Evolutionary conservation across 2,329 filamentous ascomycete genomes (phyloP), one percentile per base, ranked within the genome.

Genomic region (Emergomyces orientalis): DNA sequence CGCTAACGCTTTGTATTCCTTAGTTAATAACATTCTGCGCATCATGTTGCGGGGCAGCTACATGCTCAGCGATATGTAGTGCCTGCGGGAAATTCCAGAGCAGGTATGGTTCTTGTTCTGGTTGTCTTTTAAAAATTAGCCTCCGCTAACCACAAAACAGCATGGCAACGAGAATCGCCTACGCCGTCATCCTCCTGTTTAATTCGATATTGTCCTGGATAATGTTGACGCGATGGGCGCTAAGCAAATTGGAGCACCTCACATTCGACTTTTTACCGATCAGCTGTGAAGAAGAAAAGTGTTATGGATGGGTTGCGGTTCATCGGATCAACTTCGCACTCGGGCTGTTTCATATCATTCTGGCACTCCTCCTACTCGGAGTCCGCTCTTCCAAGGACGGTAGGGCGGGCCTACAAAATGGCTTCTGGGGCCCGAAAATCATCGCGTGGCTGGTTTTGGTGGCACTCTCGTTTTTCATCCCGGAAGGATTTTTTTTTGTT

Each of bases 181-280:
- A 96, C 75, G 92, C 94, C 67, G 85, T 97, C 72, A 88, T 99
- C 66, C 89, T 99, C 62, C 86, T 99, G 68, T 79, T 97, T 77
- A 99, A 99, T 82, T 97, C 93, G 64, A 96, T 97, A 67, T 76
- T 97, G 60, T 93, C 94, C 43, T 99, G 94, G 94, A 90, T 99
- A 69, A 96, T 97, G 91, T 91, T 99, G 79, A 99, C 94, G 27
- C 90, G 91, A 61, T 99, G 94, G 94, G 94, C 94, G 41, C 90
- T 99, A 73, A 90, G 96, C 71, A 97, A 97, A 75, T 82, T 99
- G 6, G 87, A 97, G 77, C 86, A 95, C 67, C 81, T 97, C 62
- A 94, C 91, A 14, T 83, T 99, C 67, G 91, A 97, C 77, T 97
- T 97, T 73, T 92, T 99, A 80, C 91, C 91, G 71, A 96, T 99